Conservation (phyloP, 164 flowering plant genomes). For the Dillenia turbinata region DNA sequence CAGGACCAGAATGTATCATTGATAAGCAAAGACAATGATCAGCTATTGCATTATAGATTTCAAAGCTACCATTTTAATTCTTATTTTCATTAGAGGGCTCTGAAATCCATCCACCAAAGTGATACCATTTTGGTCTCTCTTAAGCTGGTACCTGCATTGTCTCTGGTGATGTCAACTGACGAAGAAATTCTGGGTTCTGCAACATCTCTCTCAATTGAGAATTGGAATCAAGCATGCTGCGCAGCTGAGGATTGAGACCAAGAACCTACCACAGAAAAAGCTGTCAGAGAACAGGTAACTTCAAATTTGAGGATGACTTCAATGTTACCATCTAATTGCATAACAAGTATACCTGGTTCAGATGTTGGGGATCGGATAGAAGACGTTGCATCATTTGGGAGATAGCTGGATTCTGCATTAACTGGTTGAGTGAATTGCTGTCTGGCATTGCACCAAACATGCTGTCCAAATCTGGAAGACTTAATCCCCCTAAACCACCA, state of each 20-base stretch:
- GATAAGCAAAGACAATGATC: not conserved
- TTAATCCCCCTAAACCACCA: conserved; percentile 67
- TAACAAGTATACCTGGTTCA: conserved; percentile 31
- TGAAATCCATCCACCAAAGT: not conserved
- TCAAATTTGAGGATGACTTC: not conserved
- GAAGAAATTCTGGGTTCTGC: conserved; percentile 41
- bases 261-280: conserved; percentile 19
- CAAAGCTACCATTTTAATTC: too few relatives aligned
- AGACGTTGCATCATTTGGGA: conserved; percentile 81
- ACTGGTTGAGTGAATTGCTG: conserved; percentile 47
- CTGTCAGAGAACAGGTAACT: conserved; percentile 5
- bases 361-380: conserved; percentile 40
- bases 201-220: conserved; percentile 41
- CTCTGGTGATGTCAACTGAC: conserved; percentile 33
- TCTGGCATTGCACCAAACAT: conserved; percentile 59
- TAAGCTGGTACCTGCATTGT: conserved; percentile 28
- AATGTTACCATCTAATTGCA: not conserved
- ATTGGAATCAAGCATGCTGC: conserved; percentile 31
- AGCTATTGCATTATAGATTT: not conserved
- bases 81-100: too few relatives aligned
- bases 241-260: conserved; percentile 32
- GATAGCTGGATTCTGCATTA: conserved; percentile 85
- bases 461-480: conserved; percentile 57
- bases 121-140: not conserved
- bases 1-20: not conserved